Evolutionary conservation across 345 rosid genomes (phyloP).

Genomic region (Eucalyptus guilfoylei): DNA sequence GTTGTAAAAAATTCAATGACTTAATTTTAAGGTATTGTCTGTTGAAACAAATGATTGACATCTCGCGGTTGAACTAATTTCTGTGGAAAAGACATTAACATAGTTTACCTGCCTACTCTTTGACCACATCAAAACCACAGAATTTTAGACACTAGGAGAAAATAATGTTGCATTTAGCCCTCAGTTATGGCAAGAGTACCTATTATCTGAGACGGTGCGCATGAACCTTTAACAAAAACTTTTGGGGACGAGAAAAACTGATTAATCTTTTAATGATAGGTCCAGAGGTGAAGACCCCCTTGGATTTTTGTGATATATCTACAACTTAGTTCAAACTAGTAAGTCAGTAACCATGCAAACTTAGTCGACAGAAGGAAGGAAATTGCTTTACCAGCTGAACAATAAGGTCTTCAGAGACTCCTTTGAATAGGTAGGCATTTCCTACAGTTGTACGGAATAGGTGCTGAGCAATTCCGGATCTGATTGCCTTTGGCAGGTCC

Average conservation of each 20-base stretch:
- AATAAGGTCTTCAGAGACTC: constrained; percentile 60
- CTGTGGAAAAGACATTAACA: neutral
- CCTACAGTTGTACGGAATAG: constrained; percentile 47
- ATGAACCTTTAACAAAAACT: neutral
- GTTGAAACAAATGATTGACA: neutral
- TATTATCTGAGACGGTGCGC: neutral
- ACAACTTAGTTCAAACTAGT: neutral
- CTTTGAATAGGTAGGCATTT: constrained; percentile 61
- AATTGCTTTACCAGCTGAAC: constrained; percentile 45
- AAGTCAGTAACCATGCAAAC: neutral
- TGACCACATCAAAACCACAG: neutral
- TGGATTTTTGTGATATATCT: neutral
- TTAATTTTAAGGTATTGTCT: neutral
- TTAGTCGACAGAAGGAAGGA: neutral
- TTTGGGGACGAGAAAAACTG: neutral
- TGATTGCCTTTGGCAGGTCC: constrained; percentile 82
- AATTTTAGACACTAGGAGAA: neutral
- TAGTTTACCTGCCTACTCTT: neutral
- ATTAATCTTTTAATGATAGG: neutral
- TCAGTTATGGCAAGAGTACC: neutral
- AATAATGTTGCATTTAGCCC: neutral
- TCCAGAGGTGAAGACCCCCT: neutral
- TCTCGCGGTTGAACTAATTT: neutral
- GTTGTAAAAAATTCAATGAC: neutral
- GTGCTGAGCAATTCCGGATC: constrained; percentile 78